A percentile compares a stretch with the other conserved stretches of the same genome.
These are phyloP conservation scores for Suhomyces bokatorum DNA, from an alignment of 1,139 yeast species.

Conservation along the genomic window DNA sequence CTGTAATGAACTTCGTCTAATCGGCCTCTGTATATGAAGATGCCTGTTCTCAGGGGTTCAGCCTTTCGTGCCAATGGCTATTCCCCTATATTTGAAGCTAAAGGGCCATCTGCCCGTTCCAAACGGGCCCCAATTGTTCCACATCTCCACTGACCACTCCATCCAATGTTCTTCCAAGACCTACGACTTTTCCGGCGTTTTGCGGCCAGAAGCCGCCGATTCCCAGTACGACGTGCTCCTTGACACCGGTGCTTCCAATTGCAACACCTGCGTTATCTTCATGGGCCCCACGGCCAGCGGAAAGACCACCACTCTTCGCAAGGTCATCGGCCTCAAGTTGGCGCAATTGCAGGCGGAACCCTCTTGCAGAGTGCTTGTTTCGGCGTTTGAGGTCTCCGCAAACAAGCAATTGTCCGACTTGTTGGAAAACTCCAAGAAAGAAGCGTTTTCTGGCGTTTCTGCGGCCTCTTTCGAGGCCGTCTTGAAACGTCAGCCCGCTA, in stretches of 20 bases:
- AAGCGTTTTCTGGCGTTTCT: conserved; percentile 5
- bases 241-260: conserved; percentile 5
- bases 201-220: conserved; percentile 10
- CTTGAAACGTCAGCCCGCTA: conserved; percentile 14
- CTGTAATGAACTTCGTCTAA: conserved; percentile 11
- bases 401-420: conserved; percentile 31
- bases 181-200: conserved; percentile 27
- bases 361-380: conserved; percentile 11
- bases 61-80: conserved; percentile 13
- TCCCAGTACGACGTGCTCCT: conserved; percentile 17
- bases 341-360: not conserved
- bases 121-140: conserved; percentile 12
- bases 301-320: conserved; percentile 31
- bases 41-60: conserved; percentile 1
- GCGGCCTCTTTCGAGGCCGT: conserved; percentile 18
- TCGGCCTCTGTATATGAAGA: conserved; percentile 2
- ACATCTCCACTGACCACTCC: conserved; percentile 16
- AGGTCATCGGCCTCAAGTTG: conserved; percentile 16
- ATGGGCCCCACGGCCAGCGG: conserved; percentile 41
- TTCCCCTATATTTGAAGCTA: conserved; percentile 29
- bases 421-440: conserved; percentile 19
- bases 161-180: conserved; percentile 23
- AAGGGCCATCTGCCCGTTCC: conserved; percentile 17
- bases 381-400: conserved; percentile 35
- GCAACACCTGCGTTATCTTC: conserved; percentile 23